Evolutionary conservation across 176 grass and related monocot species (phyloP).

Genomic region (Carex cristatella): DNA sequence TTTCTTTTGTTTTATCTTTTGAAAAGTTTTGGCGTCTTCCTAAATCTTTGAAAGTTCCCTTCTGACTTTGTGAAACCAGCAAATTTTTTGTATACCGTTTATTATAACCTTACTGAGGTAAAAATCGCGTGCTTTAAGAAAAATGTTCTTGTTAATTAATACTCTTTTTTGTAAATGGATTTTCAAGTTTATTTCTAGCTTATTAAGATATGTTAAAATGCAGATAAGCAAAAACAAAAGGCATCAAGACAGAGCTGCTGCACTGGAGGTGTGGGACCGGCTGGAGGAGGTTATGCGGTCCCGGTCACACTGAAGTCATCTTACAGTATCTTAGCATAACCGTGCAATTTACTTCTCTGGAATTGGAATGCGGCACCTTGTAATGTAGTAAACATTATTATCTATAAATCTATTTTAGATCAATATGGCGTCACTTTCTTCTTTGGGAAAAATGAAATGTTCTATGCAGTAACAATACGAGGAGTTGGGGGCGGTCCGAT

Average conservation of each 20-base stretch:
- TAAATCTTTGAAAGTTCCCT: no score
- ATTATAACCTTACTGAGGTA: not conserved
- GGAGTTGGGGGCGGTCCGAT: no score
- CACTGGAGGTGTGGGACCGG: slow-evolving; percentile 89
- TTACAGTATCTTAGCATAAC: slow-evolving; percentile 14
- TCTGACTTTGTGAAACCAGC: no score
- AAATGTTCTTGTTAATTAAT: not conserved
- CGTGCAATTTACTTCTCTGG: slow-evolving; percentile 10
- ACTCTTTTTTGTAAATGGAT: not conserved
- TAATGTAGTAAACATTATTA: slow-evolving; percentile 16
- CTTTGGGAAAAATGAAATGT: not conserved
- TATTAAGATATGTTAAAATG: slow-evolving; percentile 1
- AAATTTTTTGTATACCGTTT: not conserved
- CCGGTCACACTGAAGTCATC: slow-evolving; percentile 22
- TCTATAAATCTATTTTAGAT: not conserved
- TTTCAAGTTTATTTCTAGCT: not conserved
- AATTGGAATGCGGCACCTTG: slow-evolving; percentile 5
- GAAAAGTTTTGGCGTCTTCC: no score
- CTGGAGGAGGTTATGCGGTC: slow-evolving; percentile 77
- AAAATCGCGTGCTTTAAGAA: not conserved
- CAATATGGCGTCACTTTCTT: not conserved
- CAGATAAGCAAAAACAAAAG: slow-evolving; percentile 99
- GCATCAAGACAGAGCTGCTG: slow-evolving; percentile 94
- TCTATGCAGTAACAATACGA: not conserved
- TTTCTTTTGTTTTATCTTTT: no score